Evolutionary conservation across 805 yeast species (phyloP).

Genomic region (Huiozyma naganishii): DNA sequence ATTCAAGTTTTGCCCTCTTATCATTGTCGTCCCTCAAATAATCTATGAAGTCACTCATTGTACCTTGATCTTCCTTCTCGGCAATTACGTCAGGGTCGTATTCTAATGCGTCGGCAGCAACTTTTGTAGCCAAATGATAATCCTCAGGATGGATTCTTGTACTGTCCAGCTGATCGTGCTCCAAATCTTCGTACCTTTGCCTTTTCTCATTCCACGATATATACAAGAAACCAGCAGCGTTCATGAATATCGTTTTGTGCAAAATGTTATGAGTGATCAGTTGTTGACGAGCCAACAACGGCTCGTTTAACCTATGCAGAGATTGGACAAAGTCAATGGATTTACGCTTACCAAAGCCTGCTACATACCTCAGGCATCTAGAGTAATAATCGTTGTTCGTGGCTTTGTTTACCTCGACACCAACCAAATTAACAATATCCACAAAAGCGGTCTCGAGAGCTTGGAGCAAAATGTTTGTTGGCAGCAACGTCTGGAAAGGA

Average conservation of each 20-base stretch:
- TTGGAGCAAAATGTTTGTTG: slow-evolving; percentile 49
- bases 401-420: slow-evolving; percentile 88
- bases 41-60: slow-evolving; percentile 30
- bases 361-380: slow-evolving; percentile 59
- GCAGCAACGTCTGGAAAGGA: slow-evolving; percentile 61
- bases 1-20: slow-evolving; percentile 80
- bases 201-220: slow-evolving; percentile 52
- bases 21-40: slow-evolving; percentile 49
- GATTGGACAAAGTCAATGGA: slow-evolving; percentile 79
- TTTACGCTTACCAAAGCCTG: slow-evolving; percentile 94
- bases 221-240: slow-evolving; percentile 82
- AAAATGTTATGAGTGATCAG: slow-evolving; percentile 72
- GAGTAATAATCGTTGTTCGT: slow-evolving; percentile 61
- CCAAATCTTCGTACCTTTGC: slow-evolving; percentile 36
- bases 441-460: slow-evolving; percentile 76
- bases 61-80: slow-evolving; percentile 36
- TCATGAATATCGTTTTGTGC: slow-evolving; percentile 73
- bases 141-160: slow-evolving; percentile 98
- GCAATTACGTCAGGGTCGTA: slow-evolving; percentile 88
- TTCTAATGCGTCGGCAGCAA: slow-evolving; percentile 97
- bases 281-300: slow-evolving; percentile 69
- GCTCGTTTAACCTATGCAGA: slow-evolving; percentile 44
- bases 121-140: slow-evolving; percentile 87
- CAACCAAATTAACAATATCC: slow-evolving; percentile 82
- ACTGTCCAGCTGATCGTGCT: slow-evolving; percentile 76